These are phyloP conservation scores for Flaveria trinervia DNA, from an alignment of 129 eudicot genomes.

Conservation along the genomic window DNA sequence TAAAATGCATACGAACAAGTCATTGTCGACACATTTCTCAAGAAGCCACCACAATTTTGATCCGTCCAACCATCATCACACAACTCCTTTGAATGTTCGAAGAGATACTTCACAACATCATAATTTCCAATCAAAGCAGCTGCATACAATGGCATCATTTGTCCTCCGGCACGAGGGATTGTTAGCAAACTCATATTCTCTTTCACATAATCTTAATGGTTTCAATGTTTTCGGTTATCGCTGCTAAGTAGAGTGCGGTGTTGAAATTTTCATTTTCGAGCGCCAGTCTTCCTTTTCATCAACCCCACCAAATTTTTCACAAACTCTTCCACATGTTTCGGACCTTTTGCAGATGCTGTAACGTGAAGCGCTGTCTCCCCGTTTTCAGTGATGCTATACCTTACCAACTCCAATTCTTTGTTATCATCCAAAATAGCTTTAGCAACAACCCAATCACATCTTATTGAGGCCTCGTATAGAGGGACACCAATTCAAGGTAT, in stretches of 20 bases:
- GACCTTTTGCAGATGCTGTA: conserved; percentile 40
- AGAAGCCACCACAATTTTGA: conserved; percentile 39
- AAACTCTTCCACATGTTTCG: conserved; percentile 24
- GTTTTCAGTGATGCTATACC: conserved; percentile 37
- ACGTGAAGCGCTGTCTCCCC: conserved; percentile 53
- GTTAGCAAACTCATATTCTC: conserved; percentile 11
- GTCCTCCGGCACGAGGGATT: conserved; percentile 19
- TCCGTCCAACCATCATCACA: conserved; percentile 24
- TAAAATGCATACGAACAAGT: conserved; percentile 38
- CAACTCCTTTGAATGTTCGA: conserved; percentile 13
- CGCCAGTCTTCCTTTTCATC: conserved; percentile 36
- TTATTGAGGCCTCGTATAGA: conserved; percentile 34
- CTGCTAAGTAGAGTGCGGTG: conserved; percentile 49
- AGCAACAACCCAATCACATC: conserved; percentile 47
- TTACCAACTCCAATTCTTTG: conserved; percentile 6
- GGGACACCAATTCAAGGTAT: conserved; percentile 32
- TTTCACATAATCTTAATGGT: conserved; percentile 31
- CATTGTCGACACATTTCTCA: conserved; percentile 24
- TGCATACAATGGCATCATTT: conserved; percentile 37
- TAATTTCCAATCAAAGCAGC: conserved; percentile 41
- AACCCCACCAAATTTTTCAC: conserved; percentile 34
- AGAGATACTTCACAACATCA: conserved; percentile 39
- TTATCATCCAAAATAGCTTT: conserved; percentile 8
- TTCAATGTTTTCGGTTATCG: conserved; percentile 32
- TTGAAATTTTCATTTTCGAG: conserved; percentile 36